Evolutionary conservation across 768 basidiomycete genomes (phyloP).

Genomic region (Lactifluus piperatus): DNA sequence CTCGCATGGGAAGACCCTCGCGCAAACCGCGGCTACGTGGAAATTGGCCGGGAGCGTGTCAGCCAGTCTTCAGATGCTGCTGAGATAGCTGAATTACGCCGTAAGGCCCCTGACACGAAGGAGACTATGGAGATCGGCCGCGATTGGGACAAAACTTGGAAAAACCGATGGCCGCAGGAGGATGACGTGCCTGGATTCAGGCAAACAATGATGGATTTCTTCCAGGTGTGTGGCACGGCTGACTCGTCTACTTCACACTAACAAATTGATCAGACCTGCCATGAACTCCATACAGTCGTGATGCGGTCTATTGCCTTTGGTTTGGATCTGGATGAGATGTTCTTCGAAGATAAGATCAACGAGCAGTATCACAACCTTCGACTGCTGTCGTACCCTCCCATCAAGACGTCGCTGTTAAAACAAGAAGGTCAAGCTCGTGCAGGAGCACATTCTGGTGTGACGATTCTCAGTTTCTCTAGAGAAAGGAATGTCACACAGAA

Average conservation of each 20-base stretch:
- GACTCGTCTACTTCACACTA: not conserved
- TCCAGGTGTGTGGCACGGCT: slow-evolving; percentile 36
- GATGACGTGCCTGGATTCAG: slow-evolving; percentile 57
- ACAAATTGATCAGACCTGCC: slow-evolving; percentile 45
- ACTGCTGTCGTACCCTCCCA: slow-evolving; percentile 73
- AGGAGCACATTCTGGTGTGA: slow-evolving; percentile 67
- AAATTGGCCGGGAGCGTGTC: slow-evolving; percentile 73
- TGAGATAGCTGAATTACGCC: slow-evolving; percentile 69
- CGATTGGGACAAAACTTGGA: slow-evolving; percentile 71
- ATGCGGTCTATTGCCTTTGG: slow-evolving; percentile 87
- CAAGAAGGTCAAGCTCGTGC: slow-evolving; percentile 69
- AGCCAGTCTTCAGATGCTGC: slow-evolving; percentile 60
- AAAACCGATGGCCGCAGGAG: slow-evolving; percentile 74
- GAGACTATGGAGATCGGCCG: slow-evolving; percentile 87
- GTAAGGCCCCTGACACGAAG: slow-evolving; percentile 70
- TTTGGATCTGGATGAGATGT: slow-evolving; percentile 59
- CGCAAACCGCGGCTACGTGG: slow-evolving; percentile 78
- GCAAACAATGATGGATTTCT: slow-evolving; percentile 66
- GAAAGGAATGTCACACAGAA: not conserved
- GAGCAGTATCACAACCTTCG: slow-evolving; percentile 77
- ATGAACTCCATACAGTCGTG: slow-evolving; percentile 61
- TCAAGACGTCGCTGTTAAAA: slow-evolving; percentile 47
- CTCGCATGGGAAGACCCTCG: slow-evolving; percentile 82
- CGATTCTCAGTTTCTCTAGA: not conserved
- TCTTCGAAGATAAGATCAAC: slow-evolving; percentile 68